phyloP scores from a whole-genome alignment of 352 stramenopile genomes.

The Achlya hypogyna region DNA sequence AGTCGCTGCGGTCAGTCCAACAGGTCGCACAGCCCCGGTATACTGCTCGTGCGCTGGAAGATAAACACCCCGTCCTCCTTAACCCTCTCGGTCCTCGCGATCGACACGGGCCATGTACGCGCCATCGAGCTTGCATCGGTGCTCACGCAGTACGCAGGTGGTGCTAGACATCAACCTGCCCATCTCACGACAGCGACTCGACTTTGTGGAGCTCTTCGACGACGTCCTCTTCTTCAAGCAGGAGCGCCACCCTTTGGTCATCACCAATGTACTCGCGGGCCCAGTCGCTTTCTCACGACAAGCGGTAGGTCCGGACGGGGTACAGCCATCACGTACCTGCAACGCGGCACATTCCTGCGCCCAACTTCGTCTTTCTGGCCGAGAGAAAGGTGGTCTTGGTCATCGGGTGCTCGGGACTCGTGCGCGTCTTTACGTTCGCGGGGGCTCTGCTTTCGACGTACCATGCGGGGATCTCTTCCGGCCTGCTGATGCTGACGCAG shows the following conservation, averaged over 20 bases:
- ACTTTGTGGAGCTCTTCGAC: slow-evolving; percentile 22
- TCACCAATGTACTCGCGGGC: background rate
- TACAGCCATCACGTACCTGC: background rate
- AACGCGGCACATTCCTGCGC: background rate
- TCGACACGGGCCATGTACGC: background rate
- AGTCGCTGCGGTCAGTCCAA: background rate
- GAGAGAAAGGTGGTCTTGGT: background rate
- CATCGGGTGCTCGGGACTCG: no score
- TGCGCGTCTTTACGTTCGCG: no score
- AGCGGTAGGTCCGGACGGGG: background rate
- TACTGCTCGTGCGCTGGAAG: background rate
- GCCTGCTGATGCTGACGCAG: no score
- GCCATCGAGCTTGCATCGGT: background rate
- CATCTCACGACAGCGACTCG: slow-evolving; percentile 9
- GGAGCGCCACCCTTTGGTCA: slow-evolving; percentile 7
- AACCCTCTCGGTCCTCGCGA: background rate
- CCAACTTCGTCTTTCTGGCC: background rate
- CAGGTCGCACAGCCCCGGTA: background rate
- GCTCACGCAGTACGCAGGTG: background rate
- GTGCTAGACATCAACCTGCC: background rate
- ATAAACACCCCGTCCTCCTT: background rate
- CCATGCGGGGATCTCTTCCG: no score
- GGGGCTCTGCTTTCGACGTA: no score
- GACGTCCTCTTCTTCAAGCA: slow-evolving; percentile 20
- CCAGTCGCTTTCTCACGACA: background rate